phyloP scores from a whole-genome alignment of 345 rosid species.

The Adansonia digitata region DNA sequence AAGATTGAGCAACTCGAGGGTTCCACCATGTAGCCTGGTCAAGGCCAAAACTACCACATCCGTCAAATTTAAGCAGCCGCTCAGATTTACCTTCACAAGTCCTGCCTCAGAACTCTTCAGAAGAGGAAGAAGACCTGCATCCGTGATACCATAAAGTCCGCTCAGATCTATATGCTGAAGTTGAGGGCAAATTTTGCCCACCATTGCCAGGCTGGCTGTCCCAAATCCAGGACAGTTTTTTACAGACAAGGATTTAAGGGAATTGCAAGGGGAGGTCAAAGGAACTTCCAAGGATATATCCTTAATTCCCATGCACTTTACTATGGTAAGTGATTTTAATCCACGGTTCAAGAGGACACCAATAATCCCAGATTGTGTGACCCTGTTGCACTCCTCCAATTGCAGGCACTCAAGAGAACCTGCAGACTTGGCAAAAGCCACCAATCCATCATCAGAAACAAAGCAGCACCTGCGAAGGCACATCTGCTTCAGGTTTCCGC shows the following conservation, averaged over 20 bases:
- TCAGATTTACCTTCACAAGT: conserved; percentile 53
- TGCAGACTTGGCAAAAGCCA: conserved; percentile 41
- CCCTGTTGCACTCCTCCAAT: conserved; percentile 59
- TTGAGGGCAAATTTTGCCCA: conserved; percentile 60
- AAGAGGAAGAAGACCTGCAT: conserved; percentile 55
- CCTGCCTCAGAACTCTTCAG: conserved; percentile 48
- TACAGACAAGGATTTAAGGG: conserved; percentile 47
- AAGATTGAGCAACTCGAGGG: conserved; percentile 53
- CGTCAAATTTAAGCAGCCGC: conserved; percentile 52
- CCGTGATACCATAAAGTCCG: conserved; percentile 51
- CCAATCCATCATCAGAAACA: conserved; percentile 57
- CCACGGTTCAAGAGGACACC: conserved; percentile 43
- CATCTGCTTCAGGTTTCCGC: conserved; percentile 52
- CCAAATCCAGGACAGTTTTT: conserved; percentile 68
- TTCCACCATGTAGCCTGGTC: conserved; percentile 49
- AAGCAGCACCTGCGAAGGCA: conserved; percentile 57
- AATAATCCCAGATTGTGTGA: conserved; percentile 44
- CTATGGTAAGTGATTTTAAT: conserved; percentile 48
- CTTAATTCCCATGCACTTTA: conserved; percentile 61
- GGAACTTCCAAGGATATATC: conserved; percentile 30
- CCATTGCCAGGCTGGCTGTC: conserved; percentile 42
- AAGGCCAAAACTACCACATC: conserved; percentile 44
- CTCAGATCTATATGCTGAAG: conserved; percentile 56
- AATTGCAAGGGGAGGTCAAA: conserved; percentile 30
- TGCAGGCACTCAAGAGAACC: conserved; percentile 61